These are phyloP conservation scores for Russula sp. DNA, from an alignment of 768 basidiomycete genomes.

Conservation along the genomic window DNA sequence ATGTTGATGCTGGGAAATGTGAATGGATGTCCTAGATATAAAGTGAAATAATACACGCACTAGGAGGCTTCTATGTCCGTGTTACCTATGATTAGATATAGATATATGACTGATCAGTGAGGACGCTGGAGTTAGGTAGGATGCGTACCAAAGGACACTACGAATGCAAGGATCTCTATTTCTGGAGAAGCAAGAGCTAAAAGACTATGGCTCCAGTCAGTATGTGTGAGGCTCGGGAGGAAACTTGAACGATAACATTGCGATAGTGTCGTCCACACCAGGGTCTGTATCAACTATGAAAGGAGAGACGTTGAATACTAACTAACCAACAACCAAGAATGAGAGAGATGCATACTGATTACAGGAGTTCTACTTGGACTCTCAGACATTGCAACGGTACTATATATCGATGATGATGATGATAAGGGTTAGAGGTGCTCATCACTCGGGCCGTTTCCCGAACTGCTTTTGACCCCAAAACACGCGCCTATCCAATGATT, in stretches of 20 bases:
- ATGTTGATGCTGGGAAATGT: constrained; percentile 52
- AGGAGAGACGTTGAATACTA: neutral
- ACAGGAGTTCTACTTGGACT: constrained; percentile 41
- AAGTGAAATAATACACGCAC: constrained; percentile 36
- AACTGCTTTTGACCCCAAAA: neutral
- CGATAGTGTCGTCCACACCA: constrained; percentile 76
- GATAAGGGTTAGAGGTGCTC: neutral
- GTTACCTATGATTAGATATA: constrained; percentile 48
- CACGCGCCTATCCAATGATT: neutral
- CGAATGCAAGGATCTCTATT: constrained; percentile 69
- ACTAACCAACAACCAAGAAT: neutral
- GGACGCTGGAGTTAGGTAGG: neutral
- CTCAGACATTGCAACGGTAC: neutral
- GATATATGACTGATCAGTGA: neutral
- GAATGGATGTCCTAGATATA: neutral
- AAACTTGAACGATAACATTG: constrained; percentile 49
- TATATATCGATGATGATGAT: neutral
- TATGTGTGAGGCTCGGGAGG: neutral
- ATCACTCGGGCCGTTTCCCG: constrained; percentile 3
- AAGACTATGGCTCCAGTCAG: constrained; percentile 40
- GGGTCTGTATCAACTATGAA: constrained; percentile 78
- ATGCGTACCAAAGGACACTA: constrained; percentile 64
- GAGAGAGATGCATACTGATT: constrained; percentile 48
- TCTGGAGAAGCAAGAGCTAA: constrained; percentile 81
- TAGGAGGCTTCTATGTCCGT: constrained; percentile 56